Evolutionary conservation across 768 basidiomycete genomes (phyloP).

Genomic region (Sporobolomyces pararoseus): DNA sequence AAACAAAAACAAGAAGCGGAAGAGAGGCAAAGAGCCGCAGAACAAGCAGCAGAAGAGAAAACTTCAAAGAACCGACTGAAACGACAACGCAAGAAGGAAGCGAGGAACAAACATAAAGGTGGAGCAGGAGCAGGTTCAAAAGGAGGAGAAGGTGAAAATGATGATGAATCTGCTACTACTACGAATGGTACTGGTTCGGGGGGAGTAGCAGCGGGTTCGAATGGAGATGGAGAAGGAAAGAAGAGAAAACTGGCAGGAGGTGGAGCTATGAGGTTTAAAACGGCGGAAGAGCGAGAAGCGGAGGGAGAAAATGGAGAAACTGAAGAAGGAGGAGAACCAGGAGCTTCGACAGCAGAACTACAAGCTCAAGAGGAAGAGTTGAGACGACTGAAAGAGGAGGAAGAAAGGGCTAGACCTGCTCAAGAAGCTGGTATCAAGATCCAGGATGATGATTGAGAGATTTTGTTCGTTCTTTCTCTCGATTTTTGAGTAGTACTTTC

Average conservation of each 20-base stretch:
- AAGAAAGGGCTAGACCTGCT: slow-evolving; percentile 10
- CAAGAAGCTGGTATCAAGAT: slow-evolving; percentile 11
- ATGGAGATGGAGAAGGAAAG: slow-evolving; percentile 4
- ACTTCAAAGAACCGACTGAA: slow-evolving; percentile 94
- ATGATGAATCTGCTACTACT: background rate
- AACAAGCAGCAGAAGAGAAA: slow-evolving; percentile 72
- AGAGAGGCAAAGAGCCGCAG: slow-evolving; percentile 64
- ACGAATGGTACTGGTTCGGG: no score
- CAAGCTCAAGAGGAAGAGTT: background rate
- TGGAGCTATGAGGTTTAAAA: slow-evolving; percentile 6
- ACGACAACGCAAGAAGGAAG: slow-evolving; percentile 85
- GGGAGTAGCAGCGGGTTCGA: background rate
- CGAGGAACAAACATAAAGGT: slow-evolving; percentile 46
- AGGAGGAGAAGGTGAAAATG: no score
- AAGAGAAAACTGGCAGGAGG: slow-evolving; percentile 11
- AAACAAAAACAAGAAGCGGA: slow-evolving; percentile 67
- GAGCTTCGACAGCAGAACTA: background rate
- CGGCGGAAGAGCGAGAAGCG: background rate
- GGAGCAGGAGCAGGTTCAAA: background rate
- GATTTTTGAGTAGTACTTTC: no score
- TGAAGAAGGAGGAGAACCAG: background rate
- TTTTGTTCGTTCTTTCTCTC: no score
- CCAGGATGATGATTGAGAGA: slow-evolving; percentile 17
- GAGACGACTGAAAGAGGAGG: slow-evolving; percentile 1
- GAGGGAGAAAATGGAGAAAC: background rate